Evolutionary conservation across 805 yeast species (phyloP).

Genomic region (Hermanozyma aechmeae): DNA sequence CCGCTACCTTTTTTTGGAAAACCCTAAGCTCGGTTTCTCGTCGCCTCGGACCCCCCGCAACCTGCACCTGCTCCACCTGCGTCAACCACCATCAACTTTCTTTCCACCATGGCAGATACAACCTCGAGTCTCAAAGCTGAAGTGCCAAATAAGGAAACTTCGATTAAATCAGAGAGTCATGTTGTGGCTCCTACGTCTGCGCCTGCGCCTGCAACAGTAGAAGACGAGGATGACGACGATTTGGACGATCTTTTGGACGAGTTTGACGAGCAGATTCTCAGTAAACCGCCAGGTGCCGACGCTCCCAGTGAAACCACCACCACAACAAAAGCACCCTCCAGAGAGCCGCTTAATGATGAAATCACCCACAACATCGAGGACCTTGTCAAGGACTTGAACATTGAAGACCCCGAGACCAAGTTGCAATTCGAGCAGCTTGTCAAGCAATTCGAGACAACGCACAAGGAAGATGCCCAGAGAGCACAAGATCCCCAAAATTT

Average conservation of each 20-base stretch:
- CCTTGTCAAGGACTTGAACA: constrained; percentile 37
- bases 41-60: too few species aligned
- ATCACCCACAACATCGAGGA: constrained; percentile 28
- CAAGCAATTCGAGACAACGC: constrained; percentile 29
- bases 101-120: too few species aligned
- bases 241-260: constrained; percentile 82
- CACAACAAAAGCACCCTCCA: constrained; percentile 4
- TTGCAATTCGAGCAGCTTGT: constrained; percentile 41
- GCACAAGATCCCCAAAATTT: constrained; percentile 35
- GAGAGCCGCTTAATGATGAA: constrained; percentile 22
- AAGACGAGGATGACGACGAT: constrained; percentile 55
- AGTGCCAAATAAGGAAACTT: too few species aligned
- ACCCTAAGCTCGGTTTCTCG: too few species aligned
- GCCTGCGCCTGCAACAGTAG: constrained; percentile 4
- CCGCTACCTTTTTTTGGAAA: too few species aligned
- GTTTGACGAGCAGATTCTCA: constrained; percentile 61
- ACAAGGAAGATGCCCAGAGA: constrained; percentile 21
- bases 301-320: constrained; percentile 7
- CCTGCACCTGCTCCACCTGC: too few species aligned
- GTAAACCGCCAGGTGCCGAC: constrained; percentile 49
- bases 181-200: too few species aligned
- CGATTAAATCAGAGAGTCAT: too few species aligned
- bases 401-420: constrained; percentile 45
- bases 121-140: too few species aligned
- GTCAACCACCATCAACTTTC: too few species aligned